Evolutionary conservation across 2,329 filamentous ascomycete genomes (phyloP), one percentile per base, ranked within the genome.

Genomic region (Arthrobotrys sinensis): DNA sequence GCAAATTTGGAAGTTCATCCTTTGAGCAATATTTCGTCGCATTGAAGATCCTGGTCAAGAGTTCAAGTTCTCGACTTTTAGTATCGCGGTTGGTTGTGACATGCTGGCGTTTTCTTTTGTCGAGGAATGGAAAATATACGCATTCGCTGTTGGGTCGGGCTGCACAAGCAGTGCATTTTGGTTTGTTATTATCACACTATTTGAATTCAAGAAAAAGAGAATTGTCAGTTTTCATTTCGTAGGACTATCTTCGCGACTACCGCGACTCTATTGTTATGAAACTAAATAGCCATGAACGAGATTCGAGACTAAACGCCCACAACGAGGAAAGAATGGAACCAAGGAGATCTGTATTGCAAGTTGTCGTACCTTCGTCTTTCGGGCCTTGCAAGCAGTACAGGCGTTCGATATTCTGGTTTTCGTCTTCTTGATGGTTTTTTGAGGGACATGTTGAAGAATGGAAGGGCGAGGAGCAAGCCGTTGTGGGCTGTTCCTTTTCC

Each of bases 121-220:
- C 73, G 40, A 77, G 73, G n/a, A 65, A 77, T 40, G 73, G 73
- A 21, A 77, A 71, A 34, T 77, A 77, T 19, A 77, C 60, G 62
- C 73, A 77, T 69, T 66, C 66, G 60, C 66, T 70, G 73, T 71
- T 66, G 7, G 73, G 62, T 63, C 73, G 69, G 28, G 52, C 66
- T n/a, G 57, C 52, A 50, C 73, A 77, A 7, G 73, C 73, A 53
- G 73, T 71, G 43, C 73, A 77, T 66, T 71, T 70, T 45, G 73
- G 73, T 34, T 71, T 77, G 43, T 77, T 77, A 67, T 77, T 77
- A 40, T 77, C 73, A 63, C 73, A 77, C 73, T 77, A 71, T 24
- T 45, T 6, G n/a, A n/a, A 40, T n/a, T 36, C n/a, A 48, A 32
- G 28, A 21, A 36, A 50, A 24, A 38, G 36, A 40, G 21, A 16